A percentile compares a stretch with the other conserved stretches of the same genome.
Evolutionary conservation across 225 moss, liverwort and hornwort genomes (phyloP).

Genomic region (Anthoceros angustus): DNA sequence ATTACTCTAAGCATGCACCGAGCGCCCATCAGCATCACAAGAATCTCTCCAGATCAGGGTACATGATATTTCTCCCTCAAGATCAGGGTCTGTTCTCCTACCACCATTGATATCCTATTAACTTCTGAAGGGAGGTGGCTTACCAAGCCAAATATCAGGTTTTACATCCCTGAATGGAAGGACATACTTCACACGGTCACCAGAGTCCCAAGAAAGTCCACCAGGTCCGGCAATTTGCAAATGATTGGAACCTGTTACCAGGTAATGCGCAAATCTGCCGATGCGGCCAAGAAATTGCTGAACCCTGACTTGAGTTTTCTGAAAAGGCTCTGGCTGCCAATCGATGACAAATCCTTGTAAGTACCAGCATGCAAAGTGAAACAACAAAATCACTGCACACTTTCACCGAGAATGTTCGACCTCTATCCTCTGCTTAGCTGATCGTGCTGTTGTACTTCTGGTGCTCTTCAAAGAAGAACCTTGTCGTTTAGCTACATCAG

Average conservation of each 20-base stretch:
- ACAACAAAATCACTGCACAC: background rate
- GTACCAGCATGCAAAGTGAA: background rate
- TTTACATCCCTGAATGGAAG: slow-evolving; percentile 73
- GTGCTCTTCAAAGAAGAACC: background rate
- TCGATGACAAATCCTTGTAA: slow-evolving; percentile 7
- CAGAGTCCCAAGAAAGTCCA: slow-evolving; percentile 82
- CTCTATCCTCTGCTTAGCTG: too few species aligned
- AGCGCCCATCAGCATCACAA: background rate
- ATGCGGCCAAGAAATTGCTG: slow-evolving; percentile 80
- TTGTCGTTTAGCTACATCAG: slow-evolving; percentile 10
- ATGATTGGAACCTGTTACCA: slow-evolving; percentile 56
- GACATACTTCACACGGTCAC: slow-evolving; percentile 61
- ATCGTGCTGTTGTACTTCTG: too few species aligned
- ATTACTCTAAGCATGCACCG: background rate
- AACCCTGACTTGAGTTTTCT: slow-evolving; percentile 59
- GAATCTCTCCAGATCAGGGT: too few species aligned
- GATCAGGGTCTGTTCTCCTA: too few species aligned
- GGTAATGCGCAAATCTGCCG: slow-evolving; percentile 59
- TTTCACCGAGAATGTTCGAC: background rate
- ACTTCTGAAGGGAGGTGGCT: background rate
- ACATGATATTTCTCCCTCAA: too few species aligned
- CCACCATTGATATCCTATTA: too few species aligned
- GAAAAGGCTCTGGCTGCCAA: slow-evolving; percentile 52
- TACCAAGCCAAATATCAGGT: slow-evolving; percentile 88
- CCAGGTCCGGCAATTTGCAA: slow-evolving; percentile 60